Conservation (phyloP, 2,329 filamentous ascomycete species). For the Hymenotorrendiella dingleyae region DNA sequence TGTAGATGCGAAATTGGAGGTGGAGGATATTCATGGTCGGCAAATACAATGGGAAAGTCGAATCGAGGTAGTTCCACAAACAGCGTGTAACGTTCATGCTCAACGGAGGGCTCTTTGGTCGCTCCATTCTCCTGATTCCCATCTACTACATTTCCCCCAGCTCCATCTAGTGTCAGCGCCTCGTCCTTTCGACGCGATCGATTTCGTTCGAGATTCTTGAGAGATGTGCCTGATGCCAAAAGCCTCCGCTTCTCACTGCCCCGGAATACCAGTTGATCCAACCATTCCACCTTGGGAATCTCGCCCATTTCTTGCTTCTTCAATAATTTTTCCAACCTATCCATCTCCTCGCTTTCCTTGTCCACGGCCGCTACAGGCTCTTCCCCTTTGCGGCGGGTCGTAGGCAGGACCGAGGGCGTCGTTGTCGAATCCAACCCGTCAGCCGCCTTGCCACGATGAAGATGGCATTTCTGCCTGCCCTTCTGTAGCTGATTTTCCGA, state of each 20-base stretch:
- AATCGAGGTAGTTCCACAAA: slow-evolving; percentile 91
- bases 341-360: slow-evolving; percentile 75
- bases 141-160: slow-evolving; percentile 23
- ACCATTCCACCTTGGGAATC: slow-evolving; percentile 87
- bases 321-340: slow-evolving; percentile 80
- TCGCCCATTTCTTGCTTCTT: slow-evolving; percentile 99
- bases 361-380: slow-evolving; percentile 45
- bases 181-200: slow-evolving; percentile 29
- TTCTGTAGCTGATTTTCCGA: slow-evolving; percentile 86
- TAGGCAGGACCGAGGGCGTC: slow-evolving; percentile 65
- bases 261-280: slow-evolving; percentile 90
- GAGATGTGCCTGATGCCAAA: slow-evolving; percentile 57
- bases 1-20: slow-evolving; percentile 75
- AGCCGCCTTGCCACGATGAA: slow-evolving; percentile 76
- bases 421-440: slow-evolving; percentile 77
- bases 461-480: slow-evolving; percentile 82
- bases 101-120: slow-evolving; percentile 26
- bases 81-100: slow-evolving; percentile 66
- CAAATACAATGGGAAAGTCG: slow-evolving; percentile 92
- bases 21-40: slow-evolving; percentile 85
- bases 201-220: slow-evolving; percentile 51
- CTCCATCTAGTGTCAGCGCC: slow-evolving; percentile 30
- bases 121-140: slow-evolving; percentile 35
- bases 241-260: slow-evolving; percentile 74
- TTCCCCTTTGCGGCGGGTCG: slow-evolving; percentile 45